Conservation (phyloP, 2,329 filamentous ascomycete genomes). For the Daldinia sp. region DNA sequence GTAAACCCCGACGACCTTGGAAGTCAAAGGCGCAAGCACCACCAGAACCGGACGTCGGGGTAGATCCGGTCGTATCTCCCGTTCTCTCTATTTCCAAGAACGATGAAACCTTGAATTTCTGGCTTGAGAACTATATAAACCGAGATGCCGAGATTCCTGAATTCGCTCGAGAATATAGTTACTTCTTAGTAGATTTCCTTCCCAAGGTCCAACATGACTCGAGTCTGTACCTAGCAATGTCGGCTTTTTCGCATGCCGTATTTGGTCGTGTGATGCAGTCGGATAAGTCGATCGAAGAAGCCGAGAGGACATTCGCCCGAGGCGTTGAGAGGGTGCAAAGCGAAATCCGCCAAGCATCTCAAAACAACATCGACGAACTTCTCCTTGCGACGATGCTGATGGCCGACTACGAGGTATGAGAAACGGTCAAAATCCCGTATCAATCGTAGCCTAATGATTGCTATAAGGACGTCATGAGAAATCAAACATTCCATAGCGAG, state of each 20-base stretch:
- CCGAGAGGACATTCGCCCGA: slow-evolving; percentile 19
- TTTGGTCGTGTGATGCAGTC: slow-evolving; percentile 19
- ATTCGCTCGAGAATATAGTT: slow-evolving; percentile 21
- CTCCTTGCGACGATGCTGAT: slow-evolving; percentile 30
- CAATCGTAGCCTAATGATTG: neutral
- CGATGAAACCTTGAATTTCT: slow-evolving; percentile 22
- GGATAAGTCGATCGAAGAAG: slow-evolving; percentile 12
- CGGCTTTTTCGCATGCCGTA: slow-evolving; percentile 19
- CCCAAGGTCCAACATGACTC: slow-evolving; percentile 16
- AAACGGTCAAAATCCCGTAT: neutral
- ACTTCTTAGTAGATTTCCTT: slow-evolving; percentile 15
- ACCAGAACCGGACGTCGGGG: neutral
- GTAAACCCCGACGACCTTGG: slow-evolving; percentile 32
- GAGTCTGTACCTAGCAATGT: slow-evolving; percentile 22
- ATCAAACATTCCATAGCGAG: neutral
- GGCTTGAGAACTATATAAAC: slow-evolving; percentile 26
- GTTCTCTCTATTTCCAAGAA: neutral
- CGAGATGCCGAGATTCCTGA: slow-evolving; percentile 25
- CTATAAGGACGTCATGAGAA: slow-evolving; percentile 26
- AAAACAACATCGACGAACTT: slow-evolving; percentile 28
- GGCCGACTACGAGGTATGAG: slow-evolving; percentile 29
- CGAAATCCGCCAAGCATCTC: slow-evolving; percentile 13
- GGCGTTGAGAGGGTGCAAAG: slow-evolving; percentile 10
- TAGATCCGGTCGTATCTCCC: neutral
- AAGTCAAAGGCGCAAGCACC: slow-evolving; percentile 12